These are phyloP conservation scores for Populus deltoides DNA, from an alignment of 345 rosid species.

Conservation along the genomic window DNA sequence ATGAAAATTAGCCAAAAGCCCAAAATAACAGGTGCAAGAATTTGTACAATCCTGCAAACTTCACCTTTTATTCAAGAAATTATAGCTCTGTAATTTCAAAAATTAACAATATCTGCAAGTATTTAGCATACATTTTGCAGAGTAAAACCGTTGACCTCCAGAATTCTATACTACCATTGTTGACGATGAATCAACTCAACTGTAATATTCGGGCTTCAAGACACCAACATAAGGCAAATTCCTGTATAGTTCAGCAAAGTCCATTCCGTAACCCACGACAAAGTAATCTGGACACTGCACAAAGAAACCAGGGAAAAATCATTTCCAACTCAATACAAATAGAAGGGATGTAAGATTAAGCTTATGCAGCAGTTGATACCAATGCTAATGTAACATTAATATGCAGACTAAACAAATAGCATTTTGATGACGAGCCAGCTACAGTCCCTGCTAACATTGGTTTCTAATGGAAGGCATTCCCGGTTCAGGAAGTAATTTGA, in stretches of 20 bases:
- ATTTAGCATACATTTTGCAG: neutral
- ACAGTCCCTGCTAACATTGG: neutral
- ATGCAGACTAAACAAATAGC: neutral
- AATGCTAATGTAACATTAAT: neutral
- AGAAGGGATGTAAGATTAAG: neutral
- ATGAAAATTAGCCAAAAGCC: too few relatives aligned
- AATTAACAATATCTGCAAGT: neutral
- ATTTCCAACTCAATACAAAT: neutral
- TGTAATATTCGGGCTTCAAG: constrained; percentile 69
- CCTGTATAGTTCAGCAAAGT: constrained; percentile 80
- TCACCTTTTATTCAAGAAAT: neutral
- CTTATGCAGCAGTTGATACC: neutral
- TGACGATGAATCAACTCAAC: constrained; percentile 18
- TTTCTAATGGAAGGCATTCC: too few relatives aligned
- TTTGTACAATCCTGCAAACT: neutral
- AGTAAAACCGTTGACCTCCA: constrained; percentile 4
- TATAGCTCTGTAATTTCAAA: neutral
- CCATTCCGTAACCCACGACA: constrained; percentile 94
- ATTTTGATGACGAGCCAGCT: neutral
- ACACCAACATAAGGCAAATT: constrained; percentile 85
- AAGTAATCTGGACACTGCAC: constrained; percentile 84
- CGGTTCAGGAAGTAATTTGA: neutral
- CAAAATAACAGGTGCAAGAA: neutral
- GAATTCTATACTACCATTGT: neutral
- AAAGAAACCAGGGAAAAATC: neutral